phyloP scores from a whole-genome alignment of 495 filamentous ascomycete genomes.

The Letharia lupina region DNA sequence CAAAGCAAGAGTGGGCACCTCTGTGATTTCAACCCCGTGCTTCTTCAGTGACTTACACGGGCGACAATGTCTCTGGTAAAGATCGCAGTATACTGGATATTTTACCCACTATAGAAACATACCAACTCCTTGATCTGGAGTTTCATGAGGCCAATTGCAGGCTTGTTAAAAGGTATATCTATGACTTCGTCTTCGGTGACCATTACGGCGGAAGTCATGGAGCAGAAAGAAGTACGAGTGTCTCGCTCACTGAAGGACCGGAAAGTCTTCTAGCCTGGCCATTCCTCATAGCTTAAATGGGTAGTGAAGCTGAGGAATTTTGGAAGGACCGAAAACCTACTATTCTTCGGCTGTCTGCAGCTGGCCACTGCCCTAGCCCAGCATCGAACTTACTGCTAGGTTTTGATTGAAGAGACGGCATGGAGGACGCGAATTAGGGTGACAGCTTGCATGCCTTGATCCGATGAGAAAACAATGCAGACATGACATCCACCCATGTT shows the following conservation, averaged over 20 bases:
- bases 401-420: neutral
- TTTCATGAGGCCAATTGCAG: slow-evolving; percentile 73
- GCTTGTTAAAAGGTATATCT: slow-evolving; percentile 98
- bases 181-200: slow-evolving; percentile 69
- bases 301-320: neutral
- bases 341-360: slow-evolving; percentile 80
- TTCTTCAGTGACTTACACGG: slow-evolving; percentile 64
- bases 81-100: slow-evolving; percentile 87
- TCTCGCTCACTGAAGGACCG: slow-evolving; percentile 86
- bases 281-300: slow-evolving; percentile 60
- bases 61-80: slow-evolving; percentile 69
- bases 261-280: slow-evolving; percentile 88
- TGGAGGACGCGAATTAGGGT: neutral
- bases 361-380: slow-evolving; percentile 67
- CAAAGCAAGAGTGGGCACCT: slow-evolving; percentile 76
- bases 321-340: slow-evolving; percentile 30
- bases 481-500: neutral
- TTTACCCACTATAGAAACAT: slow-evolving; percentile 73
- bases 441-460: neutral
- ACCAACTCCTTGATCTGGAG: slow-evolving; percentile 92
- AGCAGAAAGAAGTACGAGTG: slow-evolving; percentile 78
- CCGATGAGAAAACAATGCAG: neutral
- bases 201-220: slow-evolving; percentile 81
- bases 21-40: slow-evolving; percentile 82
- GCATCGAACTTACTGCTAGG: neutral